Percentiles rank a stretch among this genome's conserved stretches.
Conservation (phyloP, 176 grass and related monocot species). For the Zoysia pacifica region DNA sequence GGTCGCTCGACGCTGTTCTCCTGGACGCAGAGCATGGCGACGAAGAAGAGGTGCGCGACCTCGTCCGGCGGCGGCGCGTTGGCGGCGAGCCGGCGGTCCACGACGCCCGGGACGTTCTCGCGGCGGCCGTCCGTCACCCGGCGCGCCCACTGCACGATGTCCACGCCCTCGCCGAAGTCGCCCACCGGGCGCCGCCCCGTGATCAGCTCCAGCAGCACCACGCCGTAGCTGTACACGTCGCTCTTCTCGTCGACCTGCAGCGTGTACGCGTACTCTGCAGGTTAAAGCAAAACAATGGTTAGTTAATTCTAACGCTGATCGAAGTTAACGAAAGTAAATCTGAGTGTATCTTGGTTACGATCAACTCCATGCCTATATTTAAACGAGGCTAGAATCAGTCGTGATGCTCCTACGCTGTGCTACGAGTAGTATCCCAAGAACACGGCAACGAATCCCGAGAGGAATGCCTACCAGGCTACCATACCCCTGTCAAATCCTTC, state of each 20-base stretch:
- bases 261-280: conserved; percentile 87
- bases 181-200: conserved; percentile 67
- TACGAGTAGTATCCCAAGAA: neutral
- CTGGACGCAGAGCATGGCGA: conserved; percentile 87
- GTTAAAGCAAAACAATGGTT: neutral
- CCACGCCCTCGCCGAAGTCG: conserved; percentile 82
- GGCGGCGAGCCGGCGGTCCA: conserved; percentile 52
- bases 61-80: conserved; percentile 45
- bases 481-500: conserved; percentile 34
- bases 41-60: conserved; percentile 84
- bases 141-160: conserved; percentile 94
- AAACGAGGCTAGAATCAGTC: neutral
- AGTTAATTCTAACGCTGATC: neutral
- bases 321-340: neutral
- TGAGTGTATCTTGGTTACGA: neutral
- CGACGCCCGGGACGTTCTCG: conserved; percentile 54
- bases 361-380: neutral
- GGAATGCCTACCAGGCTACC: neutral
- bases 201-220: conserved; percentile 87
- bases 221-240: conserved; percentile 92
- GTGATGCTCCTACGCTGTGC: neutral
- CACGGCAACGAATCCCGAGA: conserved; percentile 55
- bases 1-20: conserved; percentile 91
- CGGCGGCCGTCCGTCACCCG: conserved; percentile 51
- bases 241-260: conserved; percentile 87